Conservation (phyloP, 805 yeast species). For the Metschnikowia proteae region DNA sequence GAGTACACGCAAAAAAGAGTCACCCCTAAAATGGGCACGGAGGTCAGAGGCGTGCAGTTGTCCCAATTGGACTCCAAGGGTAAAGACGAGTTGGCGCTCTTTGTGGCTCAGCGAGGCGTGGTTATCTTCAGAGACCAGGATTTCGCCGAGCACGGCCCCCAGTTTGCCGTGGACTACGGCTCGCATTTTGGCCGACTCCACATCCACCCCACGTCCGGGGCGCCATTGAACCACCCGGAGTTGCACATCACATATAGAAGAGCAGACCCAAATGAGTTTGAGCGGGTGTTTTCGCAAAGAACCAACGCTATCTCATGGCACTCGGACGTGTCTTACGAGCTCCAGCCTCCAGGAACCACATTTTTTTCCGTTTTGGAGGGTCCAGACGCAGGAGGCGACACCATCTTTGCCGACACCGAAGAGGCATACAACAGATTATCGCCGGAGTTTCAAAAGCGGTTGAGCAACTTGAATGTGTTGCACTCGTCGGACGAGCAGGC, state of each 20-base stretch:
- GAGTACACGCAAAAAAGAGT: constrained; percentile 35
- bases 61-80: constrained; percentile 49
- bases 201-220: constrained; percentile 72
- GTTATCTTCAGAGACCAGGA: constrained; percentile 66
- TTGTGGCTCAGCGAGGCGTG: constrained; percentile 68
- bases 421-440: constrained; percentile 73
- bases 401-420: constrained; percentile 66
- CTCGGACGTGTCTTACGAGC: constrained; percentile 70
- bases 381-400: constrained; percentile 68
- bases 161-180: constrained; percentile 51
- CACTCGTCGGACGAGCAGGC: constrained; percentile 76
- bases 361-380: constrained; percentile 60
- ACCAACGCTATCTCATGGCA: constrained; percentile 54
- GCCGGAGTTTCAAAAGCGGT: constrained; percentile 54
- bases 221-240: constrained; percentile 43
- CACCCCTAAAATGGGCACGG: constrained; percentile 71
- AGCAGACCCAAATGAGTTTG: constrained; percentile 18
- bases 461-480: constrained; percentile 59
- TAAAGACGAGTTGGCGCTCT: constrained; percentile 66
- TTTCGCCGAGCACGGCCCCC: constrained; percentile 45
- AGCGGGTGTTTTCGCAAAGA: constrained; percentile 20
- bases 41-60: constrained; percentile 56
- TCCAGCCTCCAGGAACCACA: constrained; percentile 70
- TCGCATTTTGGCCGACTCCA: constrained; percentile 66
- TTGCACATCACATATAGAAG: constrained; percentile 20